Conservation (phyloP, 2,329 filamentous ascomycete species). For the Trichoderma koningiopsis region DNA sequence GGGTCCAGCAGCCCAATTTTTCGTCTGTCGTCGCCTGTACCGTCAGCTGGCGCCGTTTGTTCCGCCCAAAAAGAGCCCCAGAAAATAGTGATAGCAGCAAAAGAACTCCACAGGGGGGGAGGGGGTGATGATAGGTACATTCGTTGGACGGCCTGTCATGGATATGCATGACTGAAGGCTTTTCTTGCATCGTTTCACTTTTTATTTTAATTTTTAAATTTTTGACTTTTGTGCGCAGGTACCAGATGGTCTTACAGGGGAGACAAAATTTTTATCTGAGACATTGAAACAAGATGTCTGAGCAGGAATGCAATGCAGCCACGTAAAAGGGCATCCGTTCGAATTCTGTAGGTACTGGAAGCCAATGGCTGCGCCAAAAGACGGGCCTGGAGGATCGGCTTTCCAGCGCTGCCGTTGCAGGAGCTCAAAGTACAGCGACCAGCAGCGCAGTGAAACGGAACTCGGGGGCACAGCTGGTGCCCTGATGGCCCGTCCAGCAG, state of each 20-base stretch:
- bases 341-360: background rate
- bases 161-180: constrained; percentile 11
- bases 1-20: constrained; percentile 9
- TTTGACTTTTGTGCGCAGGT: background rate
- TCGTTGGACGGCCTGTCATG: background rate
- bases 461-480: background rate
- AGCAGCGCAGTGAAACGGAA: background rate
- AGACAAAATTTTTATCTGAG: background rate
- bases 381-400: constrained; percentile 2
- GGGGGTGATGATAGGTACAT: background rate
- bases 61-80: constrained; percentile 5
- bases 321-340: background rate
- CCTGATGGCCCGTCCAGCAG: background rate
- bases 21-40: constrained; percentile 7
- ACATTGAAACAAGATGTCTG: background rate
- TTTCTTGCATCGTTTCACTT: background rate
- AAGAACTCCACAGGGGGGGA: background rate
- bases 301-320: constrained; percentile 2
- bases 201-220: background rate
- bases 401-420: background rate
- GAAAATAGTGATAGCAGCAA: background rate
- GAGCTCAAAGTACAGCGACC: background rate
- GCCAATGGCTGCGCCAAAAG: constrained; percentile 13
- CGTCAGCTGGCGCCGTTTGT: constrained; percentile 18
- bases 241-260: background rate